phyloP scores from a whole-genome alignment of 768 basidiomycete genomes.

The Russula sp. region DNA sequence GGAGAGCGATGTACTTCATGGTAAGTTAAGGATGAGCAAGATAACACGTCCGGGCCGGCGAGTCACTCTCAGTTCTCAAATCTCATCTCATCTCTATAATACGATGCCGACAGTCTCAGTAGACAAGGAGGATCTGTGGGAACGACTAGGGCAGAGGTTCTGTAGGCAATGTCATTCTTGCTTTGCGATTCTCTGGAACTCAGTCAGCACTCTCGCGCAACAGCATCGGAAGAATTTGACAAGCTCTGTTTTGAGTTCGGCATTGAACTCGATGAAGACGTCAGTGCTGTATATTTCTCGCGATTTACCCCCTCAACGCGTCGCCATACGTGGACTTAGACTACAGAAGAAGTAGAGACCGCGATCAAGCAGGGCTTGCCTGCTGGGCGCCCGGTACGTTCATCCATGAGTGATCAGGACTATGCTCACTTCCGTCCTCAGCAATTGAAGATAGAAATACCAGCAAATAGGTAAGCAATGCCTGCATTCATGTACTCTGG shows the following conservation, averaged over 20 bases:
- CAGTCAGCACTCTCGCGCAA: conserved; percentile 25
- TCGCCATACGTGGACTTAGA: conserved; percentile 46
- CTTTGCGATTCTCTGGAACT: conserved; percentile 27
- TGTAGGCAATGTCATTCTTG: conserved; percentile 46
- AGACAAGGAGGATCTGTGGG: conserved; percentile 93
- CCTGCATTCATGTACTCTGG: not conserved
- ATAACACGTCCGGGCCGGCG: conserved; percentile 14
- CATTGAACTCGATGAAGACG: conserved; percentile 96
- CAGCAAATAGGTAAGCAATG: conserved; percentile 79
- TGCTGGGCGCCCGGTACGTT: conserved; percentile 73
- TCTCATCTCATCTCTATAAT: not conserved
- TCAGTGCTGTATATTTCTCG: conserved; percentile 41
- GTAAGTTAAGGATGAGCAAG: conserved; percentile 2
- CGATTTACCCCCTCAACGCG: conserved; percentile 7
- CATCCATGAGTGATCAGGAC: conserved; percentile 3
- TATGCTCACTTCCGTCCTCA: conserved; percentile 37
- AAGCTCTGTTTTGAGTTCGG: conserved; percentile 96
- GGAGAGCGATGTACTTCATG: conserved; percentile 92
- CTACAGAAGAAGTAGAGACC: conserved; percentile 82
- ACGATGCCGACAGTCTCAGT: conserved; percentile 93
- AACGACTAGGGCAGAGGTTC: conserved; percentile 77
- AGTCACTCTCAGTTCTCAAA: not conserved
- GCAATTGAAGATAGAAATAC: conserved; percentile 98
- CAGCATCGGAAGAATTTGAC: conserved; percentile 94
- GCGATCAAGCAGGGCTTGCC: conserved; percentile 81